These are phyloP conservation scores for Leishmania guyanensis DNA, from an alignment of 208 protist species.

Conservation along the genomic window DNA sequence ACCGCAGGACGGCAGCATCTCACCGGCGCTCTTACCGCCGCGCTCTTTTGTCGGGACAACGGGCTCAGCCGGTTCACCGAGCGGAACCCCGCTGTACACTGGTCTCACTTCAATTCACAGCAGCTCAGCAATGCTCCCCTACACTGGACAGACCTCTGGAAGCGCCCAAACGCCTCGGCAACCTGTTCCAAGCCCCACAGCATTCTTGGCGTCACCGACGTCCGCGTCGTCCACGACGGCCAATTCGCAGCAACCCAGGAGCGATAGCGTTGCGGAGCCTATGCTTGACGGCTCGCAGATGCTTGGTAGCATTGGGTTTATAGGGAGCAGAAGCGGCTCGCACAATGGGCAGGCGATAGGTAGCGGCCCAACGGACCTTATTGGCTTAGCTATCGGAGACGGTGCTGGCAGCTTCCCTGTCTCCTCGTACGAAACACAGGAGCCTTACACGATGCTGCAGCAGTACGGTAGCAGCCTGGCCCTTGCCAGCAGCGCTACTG, in stretches of 20 bases:
- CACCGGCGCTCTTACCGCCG: not conserved
- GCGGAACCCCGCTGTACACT: not conserved
- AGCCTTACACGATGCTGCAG: conserved; percentile 13
- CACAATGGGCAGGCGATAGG: not conserved
- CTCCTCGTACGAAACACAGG: not conserved
- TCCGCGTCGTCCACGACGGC: not conserved
- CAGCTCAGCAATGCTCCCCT: not conserved
- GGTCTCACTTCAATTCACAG: not conserved
- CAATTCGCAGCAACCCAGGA: not conserved
- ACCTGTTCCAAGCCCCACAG: not conserved
- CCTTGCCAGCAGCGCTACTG: not conserved
- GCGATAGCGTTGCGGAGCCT: not conserved
- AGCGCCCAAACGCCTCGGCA: not conserved
- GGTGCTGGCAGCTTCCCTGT: not conserved
- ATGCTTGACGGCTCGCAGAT: not conserved
- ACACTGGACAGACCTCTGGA: too few relatives aligned
- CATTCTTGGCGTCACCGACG: conserved; percentile 2
- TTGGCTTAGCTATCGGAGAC: not conserved
- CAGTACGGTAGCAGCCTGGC: conserved; percentile 4
- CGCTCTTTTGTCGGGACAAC: not conserved
- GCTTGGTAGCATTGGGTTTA: not conserved
- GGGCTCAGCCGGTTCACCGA: not conserved
- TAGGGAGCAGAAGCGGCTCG: not conserved
- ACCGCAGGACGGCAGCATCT: not conserved
- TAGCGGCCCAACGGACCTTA: not conserved